Percentiles rank a stretch among this genome's conserved stretches.
phyloP scores from a whole-genome alignment of 2,329 filamentous ascomycete species.

The Emericellopsis cladophorae region DNA sequence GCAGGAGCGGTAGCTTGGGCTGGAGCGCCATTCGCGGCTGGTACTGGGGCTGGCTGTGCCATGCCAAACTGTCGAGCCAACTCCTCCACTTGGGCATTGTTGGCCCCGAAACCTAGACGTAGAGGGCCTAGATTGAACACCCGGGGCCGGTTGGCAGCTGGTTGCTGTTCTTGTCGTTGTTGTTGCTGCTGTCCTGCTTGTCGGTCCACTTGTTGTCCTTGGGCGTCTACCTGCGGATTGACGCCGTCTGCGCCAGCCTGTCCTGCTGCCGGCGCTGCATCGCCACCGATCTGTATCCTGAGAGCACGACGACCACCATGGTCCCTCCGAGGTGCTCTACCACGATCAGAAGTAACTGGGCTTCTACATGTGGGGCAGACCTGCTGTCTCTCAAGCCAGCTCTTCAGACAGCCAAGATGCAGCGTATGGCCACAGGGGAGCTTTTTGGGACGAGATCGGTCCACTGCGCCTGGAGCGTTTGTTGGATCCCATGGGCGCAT shows the following conservation, averaged over 20 bases:
- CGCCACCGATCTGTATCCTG: constrained; percentile 16
- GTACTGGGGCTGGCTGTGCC: constrained; percentile 12
- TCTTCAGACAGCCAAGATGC: constrained; percentile 87
- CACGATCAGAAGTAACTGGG: constrained; percentile 42
- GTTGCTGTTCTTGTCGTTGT: constrained; percentile 5
- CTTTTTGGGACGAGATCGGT: constrained; percentile 84
- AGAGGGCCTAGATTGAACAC: constrained; percentile 66
- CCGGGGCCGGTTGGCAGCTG: constrained; percentile 30
- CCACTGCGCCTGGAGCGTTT: constrained; percentile 55
- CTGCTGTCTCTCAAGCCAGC: constrained; percentile 95
- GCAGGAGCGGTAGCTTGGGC: constrained; percentile 5
- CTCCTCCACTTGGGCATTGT: constrained; percentile 51
- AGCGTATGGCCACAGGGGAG: constrained; percentile 92
- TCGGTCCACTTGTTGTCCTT: constrained; percentile 5
- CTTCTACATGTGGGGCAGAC: constrained; percentile 90
- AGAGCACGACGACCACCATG: constrained; percentile 12
- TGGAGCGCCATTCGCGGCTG: constrained; percentile 1
- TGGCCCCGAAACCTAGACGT: constrained; percentile 66
- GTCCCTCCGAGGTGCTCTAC: constrained; percentile 9
- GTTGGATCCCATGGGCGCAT: constrained; percentile 68
- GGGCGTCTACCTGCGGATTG: not conserved
- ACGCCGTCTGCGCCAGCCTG: constrained; percentile 5
- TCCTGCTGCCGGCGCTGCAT: constrained; percentile 5
- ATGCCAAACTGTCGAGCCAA: constrained; percentile 51
- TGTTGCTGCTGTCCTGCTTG: constrained; percentile 9